Evolutionary conservation across 2,329 filamentous ascomycete species (phyloP).

Genomic region (Zalaria sp.): DNA sequence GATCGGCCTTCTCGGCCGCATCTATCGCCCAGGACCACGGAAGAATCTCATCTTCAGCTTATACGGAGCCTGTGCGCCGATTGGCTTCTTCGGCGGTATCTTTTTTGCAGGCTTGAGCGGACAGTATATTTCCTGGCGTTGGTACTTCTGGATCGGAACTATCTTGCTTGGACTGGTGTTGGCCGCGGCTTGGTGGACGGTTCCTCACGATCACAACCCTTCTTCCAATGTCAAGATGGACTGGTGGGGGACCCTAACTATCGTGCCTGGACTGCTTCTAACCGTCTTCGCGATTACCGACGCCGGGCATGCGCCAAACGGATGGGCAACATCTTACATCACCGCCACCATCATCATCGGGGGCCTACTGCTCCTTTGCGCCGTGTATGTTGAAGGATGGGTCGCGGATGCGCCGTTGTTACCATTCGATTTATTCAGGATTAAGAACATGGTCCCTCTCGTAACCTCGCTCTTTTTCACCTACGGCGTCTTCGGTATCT

Average conservation of each 20-base stretch:
- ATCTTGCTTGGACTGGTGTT: conserved; percentile 12
- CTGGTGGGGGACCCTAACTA: conserved; percentile 17
- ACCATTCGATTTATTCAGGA: conserved; percentile 20
- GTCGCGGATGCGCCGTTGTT: conserved; percentile 16
- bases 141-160: conserved; percentile 20
- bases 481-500: conserved; percentile 16
- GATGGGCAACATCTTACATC: conserved; percentile 13
- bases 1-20: conserved; percentile 17
- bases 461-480: conserved; percentile 18
- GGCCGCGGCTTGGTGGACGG: conserved; percentile 15
- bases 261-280: conserved; percentile 19
- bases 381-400: conserved; percentile 20
- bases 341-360: conserved; percentile 15
- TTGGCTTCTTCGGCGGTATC: conserved; percentile 21
- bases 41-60: conserved; percentile 19
- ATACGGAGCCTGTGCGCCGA: conserved; percentile 19
- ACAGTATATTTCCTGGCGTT: conserved; percentile 11
- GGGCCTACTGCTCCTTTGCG: conserved; percentile 10
- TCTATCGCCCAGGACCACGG: conserved; percentile 15
- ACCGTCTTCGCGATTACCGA: conserved; percentile 18
- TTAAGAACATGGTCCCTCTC: conserved; percentile 16
- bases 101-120: conserved; percentile 15
- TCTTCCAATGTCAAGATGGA: conserved; percentile 20
- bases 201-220: conserved; percentile 16
- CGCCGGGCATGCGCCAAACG: conserved; percentile 12